Evolutionary conservation across 2,329 filamentous ascomycete species (phyloP).

Genomic region (Trichoderma sp.): DNA sequence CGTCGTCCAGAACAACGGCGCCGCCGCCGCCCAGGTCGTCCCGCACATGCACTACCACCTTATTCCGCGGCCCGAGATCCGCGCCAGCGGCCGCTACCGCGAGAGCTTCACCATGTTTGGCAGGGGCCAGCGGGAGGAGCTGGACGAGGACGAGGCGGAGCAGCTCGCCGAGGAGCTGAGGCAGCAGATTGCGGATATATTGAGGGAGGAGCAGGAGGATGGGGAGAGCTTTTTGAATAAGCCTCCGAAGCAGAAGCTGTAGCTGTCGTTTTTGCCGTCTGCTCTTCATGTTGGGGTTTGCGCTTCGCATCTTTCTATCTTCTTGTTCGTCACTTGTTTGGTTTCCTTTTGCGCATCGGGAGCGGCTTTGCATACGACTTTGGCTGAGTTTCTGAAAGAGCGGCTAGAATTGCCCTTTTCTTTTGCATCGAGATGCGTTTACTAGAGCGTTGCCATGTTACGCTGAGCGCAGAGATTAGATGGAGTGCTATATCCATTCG

Average conservation of each 20-base stretch:
- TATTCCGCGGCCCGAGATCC: conserved; percentile 77
- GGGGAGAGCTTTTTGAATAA: conserved; percentile 2
- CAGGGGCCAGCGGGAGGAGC: conserved; percentile 68
- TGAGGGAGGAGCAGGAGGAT: conserved; percentile 45
- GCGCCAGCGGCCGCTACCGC: conserved; percentile 54
- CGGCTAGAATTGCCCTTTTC: not conserved
- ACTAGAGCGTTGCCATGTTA: not conserved
- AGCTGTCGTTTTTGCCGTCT: conserved; percentile 47
- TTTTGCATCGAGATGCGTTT: not conserved
- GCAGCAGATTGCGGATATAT: conserved; percentile 51
- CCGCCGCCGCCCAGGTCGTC: conserved; percentile 86
- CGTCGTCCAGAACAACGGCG: conserved; percentile 93
- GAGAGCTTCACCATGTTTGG: conserved; percentile 84
- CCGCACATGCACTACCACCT: conserved; percentile 94
- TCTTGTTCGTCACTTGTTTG: not conserved
- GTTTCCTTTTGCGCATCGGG: not conserved
- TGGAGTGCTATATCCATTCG: not conserved
- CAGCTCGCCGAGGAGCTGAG: conserved; percentile 60
- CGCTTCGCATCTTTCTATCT: not conserved
- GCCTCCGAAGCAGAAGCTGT: conserved; percentile 46
- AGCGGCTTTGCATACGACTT: conserved; percentile 5
- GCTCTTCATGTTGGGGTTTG: no score
- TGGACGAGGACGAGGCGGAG: conserved; percentile 74
- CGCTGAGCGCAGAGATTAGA: conserved; percentile 3
- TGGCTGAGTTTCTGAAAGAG: not conserved